phyloP scores from a whole-genome alignment of 2,329 filamentous ascomycete species.

The Capronia americana region DNA sequence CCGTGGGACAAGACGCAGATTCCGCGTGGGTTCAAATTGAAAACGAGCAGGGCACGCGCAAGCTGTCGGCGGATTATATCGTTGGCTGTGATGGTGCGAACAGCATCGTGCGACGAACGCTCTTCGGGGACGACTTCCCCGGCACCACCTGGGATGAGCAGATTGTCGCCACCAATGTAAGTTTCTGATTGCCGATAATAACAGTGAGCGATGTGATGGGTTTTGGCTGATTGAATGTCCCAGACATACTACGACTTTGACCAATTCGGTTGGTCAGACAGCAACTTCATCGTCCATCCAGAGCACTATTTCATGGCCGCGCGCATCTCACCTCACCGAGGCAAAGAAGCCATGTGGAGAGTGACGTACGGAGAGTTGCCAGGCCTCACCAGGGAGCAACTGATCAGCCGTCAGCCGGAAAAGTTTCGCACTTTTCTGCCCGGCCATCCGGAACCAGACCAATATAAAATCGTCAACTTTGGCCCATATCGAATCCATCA shows the following conservation, averaged over 20 bases:
- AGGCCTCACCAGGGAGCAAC: slow-evolving; percentile 60
- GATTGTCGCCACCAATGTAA: slow-evolving; percentile 37
- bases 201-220: no score
- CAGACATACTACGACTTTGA: slow-evolving; percentile 40
- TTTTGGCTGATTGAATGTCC: no score
- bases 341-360: slow-evolving; percentile 65
- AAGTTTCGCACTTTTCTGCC: slow-evolving; percentile 65
- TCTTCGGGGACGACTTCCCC: slow-evolving; percentile 36
- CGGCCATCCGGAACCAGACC: slow-evolving; percentile 62
- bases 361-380: slow-evolving; percentile 67
- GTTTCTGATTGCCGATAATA: no score
- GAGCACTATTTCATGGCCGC: slow-evolving; percentile 68
- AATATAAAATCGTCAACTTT: slow-evolving; percentile 64
- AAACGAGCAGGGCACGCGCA: not conserved
- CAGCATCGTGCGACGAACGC: slow-evolving; percentile 48
- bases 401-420: slow-evolving; percentile 58
- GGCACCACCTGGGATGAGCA: slow-evolving; percentile 45
- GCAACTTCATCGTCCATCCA: slow-evolving; percentile 62
- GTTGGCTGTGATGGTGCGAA: slow-evolving; percentile 53
- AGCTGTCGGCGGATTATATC: slow-evolving; percentile 56
- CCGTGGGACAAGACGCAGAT: not conserved
- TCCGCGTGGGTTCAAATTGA: slow-evolving; percentile 7
- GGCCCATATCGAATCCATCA: slow-evolving; percentile 68
- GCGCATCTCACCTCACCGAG: no score
- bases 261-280: slow-evolving; percentile 47